Conservation (phyloP, 129 eudicot genomes). For the Centella asiatica region DNA sequence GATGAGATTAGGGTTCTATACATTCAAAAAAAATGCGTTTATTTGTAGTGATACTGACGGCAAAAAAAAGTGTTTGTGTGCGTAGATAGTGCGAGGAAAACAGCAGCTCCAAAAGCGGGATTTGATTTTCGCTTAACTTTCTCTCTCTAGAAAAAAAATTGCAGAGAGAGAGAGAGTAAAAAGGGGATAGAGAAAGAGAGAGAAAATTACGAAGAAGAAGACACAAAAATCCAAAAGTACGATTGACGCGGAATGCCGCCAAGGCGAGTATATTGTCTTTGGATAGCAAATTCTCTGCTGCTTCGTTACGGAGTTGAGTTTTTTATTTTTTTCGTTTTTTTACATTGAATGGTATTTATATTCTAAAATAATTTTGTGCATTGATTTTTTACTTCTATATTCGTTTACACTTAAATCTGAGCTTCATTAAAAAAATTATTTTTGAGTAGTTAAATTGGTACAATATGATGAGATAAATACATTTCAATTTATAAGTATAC, state of each 20-base stretch:
- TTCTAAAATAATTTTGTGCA: no score
- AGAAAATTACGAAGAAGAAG: neutral
- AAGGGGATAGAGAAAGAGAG: neutral
- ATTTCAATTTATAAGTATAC: no score
- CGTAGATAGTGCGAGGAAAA: neutral
- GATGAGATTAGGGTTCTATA: conserved; percentile 1
- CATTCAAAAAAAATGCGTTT: neutral
- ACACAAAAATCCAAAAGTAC: conserved; percentile 11
- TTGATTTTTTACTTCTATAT: no score
- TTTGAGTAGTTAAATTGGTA: no score
- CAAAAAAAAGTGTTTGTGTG: neutral
- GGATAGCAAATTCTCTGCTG: neutral
- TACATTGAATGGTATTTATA: no score
- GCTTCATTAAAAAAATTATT: no score
- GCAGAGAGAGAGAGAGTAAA: neutral
- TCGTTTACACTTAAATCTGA: no score
- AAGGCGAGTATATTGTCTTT: neutral
- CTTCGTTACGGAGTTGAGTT: neutral
- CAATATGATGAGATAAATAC: no score
- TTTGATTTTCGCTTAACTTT: neutral
- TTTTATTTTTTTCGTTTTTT: no score
- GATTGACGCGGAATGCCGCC: conserved; percentile 18
- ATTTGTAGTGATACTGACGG: neutral
- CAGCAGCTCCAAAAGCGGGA: neutral
- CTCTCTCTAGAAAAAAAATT: neutral